phyloP scores from a whole-genome alignment of 495 filamentous ascomycete genomes.

The Hypoxylon lienhwacheense region DNA sequence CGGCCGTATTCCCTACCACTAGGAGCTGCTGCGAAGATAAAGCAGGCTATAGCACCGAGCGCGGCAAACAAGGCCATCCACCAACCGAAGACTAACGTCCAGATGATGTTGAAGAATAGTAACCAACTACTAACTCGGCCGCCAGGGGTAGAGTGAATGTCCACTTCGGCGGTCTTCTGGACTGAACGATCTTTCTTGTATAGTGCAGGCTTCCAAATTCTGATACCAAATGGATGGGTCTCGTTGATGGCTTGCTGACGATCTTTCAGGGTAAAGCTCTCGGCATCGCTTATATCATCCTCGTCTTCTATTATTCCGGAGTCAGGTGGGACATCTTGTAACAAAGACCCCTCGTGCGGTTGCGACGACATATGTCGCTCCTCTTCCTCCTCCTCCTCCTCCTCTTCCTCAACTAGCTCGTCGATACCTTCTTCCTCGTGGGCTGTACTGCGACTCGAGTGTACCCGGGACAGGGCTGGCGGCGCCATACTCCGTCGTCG shows the following conservation, averaged over 20 bases:
- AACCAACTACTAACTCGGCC: constrained; percentile 82
- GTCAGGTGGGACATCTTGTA: constrained; percentile 30
- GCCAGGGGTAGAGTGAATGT: constrained; percentile 95
- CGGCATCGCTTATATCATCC: constrained; percentile 69
- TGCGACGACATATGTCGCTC: constrained; percentile 28
- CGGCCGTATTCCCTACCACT: constrained; percentile 84
- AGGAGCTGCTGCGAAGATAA: constrained; percentile 74
- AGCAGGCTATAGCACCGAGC: constrained; percentile 72
- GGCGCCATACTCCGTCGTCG: constrained; percentile 67
- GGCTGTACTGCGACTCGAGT: constrained; percentile 52
- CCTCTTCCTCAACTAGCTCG: constrained; percentile 37
- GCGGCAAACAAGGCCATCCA: constrained; percentile 84
- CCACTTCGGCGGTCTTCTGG: constrained; percentile 91
- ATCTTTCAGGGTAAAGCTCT: constrained; percentile 85
- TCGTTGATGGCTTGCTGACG: constrained; percentile 98
- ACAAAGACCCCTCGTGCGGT: constrained; percentile 41
- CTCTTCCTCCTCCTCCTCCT: constrained; percentile 35
- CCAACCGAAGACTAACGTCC: constrained; percentile 95
- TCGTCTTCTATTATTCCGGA: constrained; percentile 54
- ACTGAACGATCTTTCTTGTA: constrained; percentile 98
- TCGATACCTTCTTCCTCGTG: constrained; percentile 51
- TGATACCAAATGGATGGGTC: constrained; percentile 97
- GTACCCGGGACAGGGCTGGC: constrained; percentile 59
- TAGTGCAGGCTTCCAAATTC: constrained; percentile 96
- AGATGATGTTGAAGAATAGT: constrained; percentile 82